Evolutionary conservation across 2,329 filamentous ascomycete species (phyloP).

Genomic region (Penicillium sp.): DNA sequence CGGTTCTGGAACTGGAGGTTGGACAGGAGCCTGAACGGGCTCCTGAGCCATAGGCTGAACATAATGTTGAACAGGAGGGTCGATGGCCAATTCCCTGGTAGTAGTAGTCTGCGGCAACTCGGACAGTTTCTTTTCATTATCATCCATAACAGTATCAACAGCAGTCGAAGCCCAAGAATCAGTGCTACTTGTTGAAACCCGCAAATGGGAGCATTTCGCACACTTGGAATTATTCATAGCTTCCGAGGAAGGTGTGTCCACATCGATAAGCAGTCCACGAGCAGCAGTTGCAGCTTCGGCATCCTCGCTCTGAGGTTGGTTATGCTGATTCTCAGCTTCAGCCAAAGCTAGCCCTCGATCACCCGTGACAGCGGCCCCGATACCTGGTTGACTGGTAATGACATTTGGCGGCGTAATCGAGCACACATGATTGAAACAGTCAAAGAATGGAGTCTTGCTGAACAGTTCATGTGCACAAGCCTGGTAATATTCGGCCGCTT

Average conservation of each 20-base stretch:
- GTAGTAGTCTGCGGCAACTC: neutral
- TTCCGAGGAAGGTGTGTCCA: constrained; percentile 14
- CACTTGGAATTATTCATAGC: constrained; percentile 1
- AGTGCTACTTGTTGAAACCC: constrained; percentile 8
- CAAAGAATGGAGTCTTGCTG: constrained; percentile 43
- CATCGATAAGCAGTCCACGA: constrained; percentile 20
- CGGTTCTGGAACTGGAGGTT: neutral
- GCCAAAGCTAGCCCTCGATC: constrained; percentile 22
- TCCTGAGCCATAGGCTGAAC: constrained; percentile 1
- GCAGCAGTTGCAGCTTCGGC: neutral
- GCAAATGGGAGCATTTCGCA: constrained; percentile 8
- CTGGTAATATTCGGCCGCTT: constrained; percentile 46
- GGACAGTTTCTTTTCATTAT: constrained; percentile 11
- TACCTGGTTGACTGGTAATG: constrained; percentile 1
- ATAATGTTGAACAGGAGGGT: neutral
- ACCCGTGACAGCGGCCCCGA: constrained; percentile 3
- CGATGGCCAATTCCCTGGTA: neutral
- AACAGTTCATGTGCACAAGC: constrained; percentile 48
- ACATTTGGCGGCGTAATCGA: constrained; percentile 33
- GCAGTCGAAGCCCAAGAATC: constrained; percentile 16
- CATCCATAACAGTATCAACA: neutral
- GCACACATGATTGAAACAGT: constrained; percentile 46
- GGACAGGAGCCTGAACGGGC: neutral
- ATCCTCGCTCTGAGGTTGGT: neutral
- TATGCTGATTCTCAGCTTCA: constrained; percentile 2